Evolutionary conservation across 2,329 filamentous ascomycete species (phyloP).

Genomic region (Cladosporium cucumerinum): DNA sequence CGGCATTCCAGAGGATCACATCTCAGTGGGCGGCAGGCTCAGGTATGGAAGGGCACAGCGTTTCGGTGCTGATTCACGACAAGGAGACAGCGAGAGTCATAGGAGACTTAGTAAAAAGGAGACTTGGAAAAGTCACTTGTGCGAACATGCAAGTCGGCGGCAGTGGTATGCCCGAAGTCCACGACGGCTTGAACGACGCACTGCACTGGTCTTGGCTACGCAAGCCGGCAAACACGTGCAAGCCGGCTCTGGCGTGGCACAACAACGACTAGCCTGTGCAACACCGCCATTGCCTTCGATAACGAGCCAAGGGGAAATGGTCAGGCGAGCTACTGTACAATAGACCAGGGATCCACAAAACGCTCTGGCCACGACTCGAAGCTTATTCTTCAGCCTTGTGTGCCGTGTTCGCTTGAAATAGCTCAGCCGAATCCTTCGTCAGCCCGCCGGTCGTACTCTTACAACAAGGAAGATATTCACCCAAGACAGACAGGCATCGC

Average conservation of each 20-base stretch:
- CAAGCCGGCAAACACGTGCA: neutral
- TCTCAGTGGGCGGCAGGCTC: neutral
- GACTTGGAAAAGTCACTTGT: neutral
- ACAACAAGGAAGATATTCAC: neutral
- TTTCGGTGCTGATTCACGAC: neutral
- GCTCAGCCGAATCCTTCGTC: neutral
- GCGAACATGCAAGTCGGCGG: neutral
- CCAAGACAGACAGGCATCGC: neutral
- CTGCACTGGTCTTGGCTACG: no score
- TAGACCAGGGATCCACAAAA: neutral
- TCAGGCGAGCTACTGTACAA: neutral
- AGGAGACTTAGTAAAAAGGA: neutral
- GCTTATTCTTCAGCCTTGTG: neutral
- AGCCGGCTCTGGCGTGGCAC: neutral
- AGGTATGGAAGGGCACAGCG: neutral
- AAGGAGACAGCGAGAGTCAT: neutral
- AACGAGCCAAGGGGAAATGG: neutral
- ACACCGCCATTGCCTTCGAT: neutral
- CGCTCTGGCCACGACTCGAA: neutral
- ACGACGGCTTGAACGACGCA: no score
- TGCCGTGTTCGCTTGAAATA: neutral
- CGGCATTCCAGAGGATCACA: neutral
- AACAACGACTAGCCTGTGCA: neutral
- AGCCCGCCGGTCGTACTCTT: neutral
- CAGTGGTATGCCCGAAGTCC: no score